Evolutionary conservation across 2,329 filamentous ascomycete genomes (phyloP).

Genomic region (Colletotrichum lini): DNA sequence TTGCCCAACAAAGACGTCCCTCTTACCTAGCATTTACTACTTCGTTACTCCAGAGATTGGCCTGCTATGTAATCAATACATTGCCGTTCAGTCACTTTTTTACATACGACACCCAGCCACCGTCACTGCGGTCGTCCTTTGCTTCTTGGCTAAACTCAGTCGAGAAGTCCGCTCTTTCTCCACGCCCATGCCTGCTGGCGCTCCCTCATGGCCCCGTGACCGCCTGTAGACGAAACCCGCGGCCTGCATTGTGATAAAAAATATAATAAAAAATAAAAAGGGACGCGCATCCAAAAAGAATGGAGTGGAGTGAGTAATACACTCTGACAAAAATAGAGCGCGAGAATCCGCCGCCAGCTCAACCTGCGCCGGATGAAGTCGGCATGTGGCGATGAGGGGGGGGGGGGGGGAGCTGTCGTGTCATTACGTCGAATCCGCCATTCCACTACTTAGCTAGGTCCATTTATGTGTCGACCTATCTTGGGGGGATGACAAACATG

Average conservation of each 20-base stretch:
- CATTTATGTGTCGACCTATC: neutral
- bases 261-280: no score
- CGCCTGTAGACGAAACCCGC: constrained; percentile 20
- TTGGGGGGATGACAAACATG: constrained; percentile 14
- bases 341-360: constrained; percentile 12
- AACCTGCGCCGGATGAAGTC: constrained; percentile 26
- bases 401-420: constrained; percentile 18
- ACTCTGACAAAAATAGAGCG: constrained; percentile 24
- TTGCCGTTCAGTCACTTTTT: neutral
- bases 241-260: constrained; percentile 1
- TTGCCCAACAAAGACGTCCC: constrained; percentile 35
- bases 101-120: neutral
- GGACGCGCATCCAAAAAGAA: neutral
- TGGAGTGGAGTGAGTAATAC: no score
- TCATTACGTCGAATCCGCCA: constrained; percentile 39
- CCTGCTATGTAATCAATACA: constrained; percentile 21
- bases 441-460: constrained; percentile 14
- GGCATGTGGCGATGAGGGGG: constrained; percentile 39
- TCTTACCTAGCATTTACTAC: constrained; percentile 22
- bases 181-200: neutral
- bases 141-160: neutral
- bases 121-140: neutral
- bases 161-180: neutral
- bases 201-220: constrained; percentile 26
- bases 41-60: constrained; percentile 23